Evolutionary conservation across 2,329 filamentous ascomycete species (phyloP), one percentile per base, ranked within the genome.

Genomic region (Lasiodiplodia hormozganensis): DNA sequence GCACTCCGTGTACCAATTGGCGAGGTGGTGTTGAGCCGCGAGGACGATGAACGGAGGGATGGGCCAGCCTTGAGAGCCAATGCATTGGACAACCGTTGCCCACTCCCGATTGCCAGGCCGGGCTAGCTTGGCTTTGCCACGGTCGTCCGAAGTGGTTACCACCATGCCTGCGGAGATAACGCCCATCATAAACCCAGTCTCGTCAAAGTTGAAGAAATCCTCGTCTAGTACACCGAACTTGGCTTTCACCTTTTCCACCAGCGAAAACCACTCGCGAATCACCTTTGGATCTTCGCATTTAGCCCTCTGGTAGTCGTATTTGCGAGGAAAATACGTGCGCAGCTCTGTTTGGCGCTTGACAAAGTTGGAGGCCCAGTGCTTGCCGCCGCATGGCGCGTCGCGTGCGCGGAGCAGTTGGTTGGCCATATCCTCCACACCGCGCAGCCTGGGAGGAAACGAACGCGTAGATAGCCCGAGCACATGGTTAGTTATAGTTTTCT

Each of bases 151-250:
- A 36, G 68, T 62, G 70, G 71, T 77, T 56, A 79, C 67, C 53
- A 79, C 73, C 56, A 75, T 75, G 10, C 60, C 47, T 14, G 65
- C 57, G 2, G 18, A 65, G 62, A 77, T 77, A 21, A 75, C 69
- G 62, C 75, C 76, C 52, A 79, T 77, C 40, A 73, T 70, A 73
- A 78, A 79, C 62, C 74, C 74, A 40, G 72, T 77, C 69, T 79
- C 70, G 68, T 76, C 65, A 68, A 73, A 73, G 70, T 74, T 73
- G 21, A 70, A 73, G 18, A 58, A 70, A 62, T 72, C 68, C 5
- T 69, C 60, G 54, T 73, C 69, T 18, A 38, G 6, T 14, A 73
- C 70, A 49, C 70, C 34, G 34, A 70, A 70, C 58, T 71, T 71
- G 2, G 21, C 70, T 21, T 67, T 69, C 3, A 65, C 67, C 0